These are phyloP conservation scores for Nakazawaea populi DNA, from an alignment of 805 yeast species.

Conservation along the genomic window DNA sequence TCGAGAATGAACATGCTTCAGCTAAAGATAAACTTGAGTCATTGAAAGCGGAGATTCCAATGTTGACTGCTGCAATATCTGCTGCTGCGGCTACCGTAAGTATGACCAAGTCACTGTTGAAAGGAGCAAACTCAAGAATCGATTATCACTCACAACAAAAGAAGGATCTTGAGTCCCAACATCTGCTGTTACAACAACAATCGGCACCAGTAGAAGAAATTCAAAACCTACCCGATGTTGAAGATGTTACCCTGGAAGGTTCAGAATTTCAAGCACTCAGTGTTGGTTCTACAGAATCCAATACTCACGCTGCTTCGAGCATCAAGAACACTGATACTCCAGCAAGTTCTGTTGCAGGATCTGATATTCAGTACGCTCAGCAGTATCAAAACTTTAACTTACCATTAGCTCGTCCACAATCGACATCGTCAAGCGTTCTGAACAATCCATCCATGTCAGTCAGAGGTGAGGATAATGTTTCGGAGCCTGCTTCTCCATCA, in stretches of 20 bases:
- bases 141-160: slow-evolving; percentile 8
- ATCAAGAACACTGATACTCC: slow-evolving; percentile 32
- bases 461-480: slow-evolving; percentile 60
- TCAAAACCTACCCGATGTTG: not conserved
- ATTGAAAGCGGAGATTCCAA: slow-evolving; percentile 23
- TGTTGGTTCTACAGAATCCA: slow-evolving; percentile 15
- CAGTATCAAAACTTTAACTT: slow-evolving; percentile 26
- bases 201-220: not conserved
- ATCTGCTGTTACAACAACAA: slow-evolving; percentile 8
- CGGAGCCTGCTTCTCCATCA: slow-evolving; percentile 33
- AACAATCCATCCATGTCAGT: slow-evolving; percentile 90
- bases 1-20: slow-evolving; percentile 34
- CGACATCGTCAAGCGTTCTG: slow-evolving; percentile 84
- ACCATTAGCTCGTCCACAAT: slow-evolving; percentile 58
- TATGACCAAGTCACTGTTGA: slow-evolving; percentile 12
- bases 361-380: slow-evolving; percentile 41
- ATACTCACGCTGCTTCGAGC: slow-evolving; percentile 16
- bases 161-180: slow-evolving; percentile 8
- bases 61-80: slow-evolving; percentile 21
- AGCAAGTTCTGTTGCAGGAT: slow-evolving; percentile 39
- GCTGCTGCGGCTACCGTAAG: slow-evolving; percentile 19
- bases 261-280: slow-evolving; percentile 30
- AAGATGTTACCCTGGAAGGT: slow-evolving; percentile 20
- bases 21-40: slow-evolving; percentile 29
- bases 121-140: slow-evolving; percentile 3